Evolutionary conservation across 331 rosid species (phyloP), one percentile per base, ranked within the genome.

Genomic region (Ulmus americana): DNA sequence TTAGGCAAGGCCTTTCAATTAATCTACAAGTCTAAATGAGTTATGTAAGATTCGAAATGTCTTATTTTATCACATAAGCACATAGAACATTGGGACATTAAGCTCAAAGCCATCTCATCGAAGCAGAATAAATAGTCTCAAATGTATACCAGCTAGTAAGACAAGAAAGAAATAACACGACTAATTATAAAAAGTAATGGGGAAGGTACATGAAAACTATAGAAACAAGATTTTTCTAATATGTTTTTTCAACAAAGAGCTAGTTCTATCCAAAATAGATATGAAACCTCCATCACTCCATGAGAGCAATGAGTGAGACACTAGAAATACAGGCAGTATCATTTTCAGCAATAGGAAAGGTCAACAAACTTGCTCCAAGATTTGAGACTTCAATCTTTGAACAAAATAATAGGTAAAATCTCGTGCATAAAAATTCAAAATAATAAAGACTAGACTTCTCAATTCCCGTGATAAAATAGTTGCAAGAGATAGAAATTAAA

Each of bases 391-490:
- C 5, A 6, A 16, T 28, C 2, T 14, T 61, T 51, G 18, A 72
- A 77, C 60, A 70, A 69, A 68, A 71, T 10, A 45, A 70, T 73
- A 51, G 55, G 60, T 15, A 40, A 51, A 67, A 48, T 63, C 76
- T 74, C 64, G 49, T 61, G 62, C 71, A 58, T 54, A 59, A 56
- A 59, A 52, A 58, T 64, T 64, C 47, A 35, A 58, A 65, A 61
- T 53, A 64, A 56, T 49, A 47, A 45, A n/a, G 20, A 53, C 55
- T 65, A 52, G 22, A 12, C 1, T 65, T 10, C 10, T 15, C 5
- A 3, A 16, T 43, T 13, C 45, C 42, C 12, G 18, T 7, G 42
- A 65, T 41, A 39, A 42, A 53, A 52, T 47, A 66, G 61, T 53
- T 59, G 54, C 20, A 11, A 55, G 43, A 67, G 57, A 60, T 47